Evolutionary conservation across 257 asterid genomes (phyloP).

Genomic region (Striga asiatica): DNA sequence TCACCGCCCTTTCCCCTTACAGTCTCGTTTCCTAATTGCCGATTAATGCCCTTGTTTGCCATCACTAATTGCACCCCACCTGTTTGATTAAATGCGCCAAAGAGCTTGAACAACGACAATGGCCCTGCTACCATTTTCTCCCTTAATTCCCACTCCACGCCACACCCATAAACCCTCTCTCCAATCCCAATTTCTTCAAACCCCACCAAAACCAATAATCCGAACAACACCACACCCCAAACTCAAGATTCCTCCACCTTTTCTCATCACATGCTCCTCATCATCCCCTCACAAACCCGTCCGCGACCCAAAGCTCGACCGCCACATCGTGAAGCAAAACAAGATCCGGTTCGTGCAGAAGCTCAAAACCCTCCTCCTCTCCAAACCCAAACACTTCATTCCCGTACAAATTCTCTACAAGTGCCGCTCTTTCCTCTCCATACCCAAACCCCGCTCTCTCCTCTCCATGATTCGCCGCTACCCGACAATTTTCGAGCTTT

Average conservation of each 20-base stretch:
- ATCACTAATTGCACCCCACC: slow-evolving; percentile 18
- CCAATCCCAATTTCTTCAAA: slow-evolving; percentile 20
- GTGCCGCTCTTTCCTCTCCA: slow-evolving; percentile 57
- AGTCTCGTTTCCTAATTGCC: too few relatives aligned
- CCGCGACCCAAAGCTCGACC: slow-evolving; percentile 68
- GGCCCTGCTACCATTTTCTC: slow-evolving; percentile 11
- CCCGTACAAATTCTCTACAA: slow-evolving; percentile 53
- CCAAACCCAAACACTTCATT: slow-evolving; percentile 81
- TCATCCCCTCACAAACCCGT: slow-evolving; percentile 52
- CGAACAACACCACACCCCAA: background rate
- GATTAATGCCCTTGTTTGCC: too few relatives aligned
- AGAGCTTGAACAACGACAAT: background rate
- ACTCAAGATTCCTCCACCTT: background rate
- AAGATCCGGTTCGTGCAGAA: slow-evolving; percentile 65
- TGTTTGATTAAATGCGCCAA: slow-evolving; percentile 31
- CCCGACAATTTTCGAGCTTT: slow-evolving; percentile 78
- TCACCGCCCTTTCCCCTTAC: too few relatives aligned
- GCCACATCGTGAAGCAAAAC: slow-evolving; percentile 66
- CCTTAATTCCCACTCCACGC: slow-evolving; percentile 10
- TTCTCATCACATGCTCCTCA: slow-evolving; percentile 35
- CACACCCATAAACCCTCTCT: slow-evolving; percentile 8
- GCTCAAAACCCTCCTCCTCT: slow-evolving; percentile 75
- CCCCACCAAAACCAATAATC: background rate
- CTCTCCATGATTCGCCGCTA: slow-evolving; percentile 69
- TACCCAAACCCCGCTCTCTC: slow-evolving; percentile 52